Conservation (phyloP, 2,329 filamentous ascomycete genomes). For the Trichoderma asperellum region DNA sequence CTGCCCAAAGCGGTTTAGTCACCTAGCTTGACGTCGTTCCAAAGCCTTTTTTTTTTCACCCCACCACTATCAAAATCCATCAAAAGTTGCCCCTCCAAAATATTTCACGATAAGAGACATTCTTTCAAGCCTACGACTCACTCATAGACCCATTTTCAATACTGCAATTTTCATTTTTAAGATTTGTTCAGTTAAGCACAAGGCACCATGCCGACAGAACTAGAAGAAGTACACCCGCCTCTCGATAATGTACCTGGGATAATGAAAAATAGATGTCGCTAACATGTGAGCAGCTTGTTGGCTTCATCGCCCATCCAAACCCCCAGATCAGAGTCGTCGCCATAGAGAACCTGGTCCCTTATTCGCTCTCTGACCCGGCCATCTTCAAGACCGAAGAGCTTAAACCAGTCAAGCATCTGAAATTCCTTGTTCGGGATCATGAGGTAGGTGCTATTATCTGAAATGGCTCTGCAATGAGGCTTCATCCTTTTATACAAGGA, state of each 20-base stretch:
- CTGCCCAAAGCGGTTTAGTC: conserved; percentile 20
- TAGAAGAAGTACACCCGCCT: conserved; percentile 66
- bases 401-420: conserved; percentile 82
- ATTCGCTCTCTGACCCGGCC: conserved; percentile 69
- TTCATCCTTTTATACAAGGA: background rate
- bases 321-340: conserved; percentile 87
- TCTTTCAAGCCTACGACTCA: background rate
- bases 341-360: conserved; percentile 84
- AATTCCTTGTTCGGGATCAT: conserved; percentile 83
- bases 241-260: background rate
- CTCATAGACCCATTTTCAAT: background rate
- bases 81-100: conserved; percentile 33
- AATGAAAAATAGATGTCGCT: background rate
- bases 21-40: conserved; percentile 10
- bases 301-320: conserved; percentile 90
- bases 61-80: conserved; percentile 29
- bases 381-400: conserved; percentile 85
- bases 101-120: conserved; percentile 19
- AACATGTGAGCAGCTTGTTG: conserved; percentile 69
- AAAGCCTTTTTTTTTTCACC: conserved; percentile 27
- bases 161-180: background rate
- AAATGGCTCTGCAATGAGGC: background rate
- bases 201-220: conserved; percentile 70
- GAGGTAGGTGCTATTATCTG: conserved; percentile 57
- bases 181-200: background rate